These are phyloP conservation scores for Omphalotus guepiniiformis DNA, from an alignment of 768 basidiomycete species.

Conservation along the genomic window DNA sequence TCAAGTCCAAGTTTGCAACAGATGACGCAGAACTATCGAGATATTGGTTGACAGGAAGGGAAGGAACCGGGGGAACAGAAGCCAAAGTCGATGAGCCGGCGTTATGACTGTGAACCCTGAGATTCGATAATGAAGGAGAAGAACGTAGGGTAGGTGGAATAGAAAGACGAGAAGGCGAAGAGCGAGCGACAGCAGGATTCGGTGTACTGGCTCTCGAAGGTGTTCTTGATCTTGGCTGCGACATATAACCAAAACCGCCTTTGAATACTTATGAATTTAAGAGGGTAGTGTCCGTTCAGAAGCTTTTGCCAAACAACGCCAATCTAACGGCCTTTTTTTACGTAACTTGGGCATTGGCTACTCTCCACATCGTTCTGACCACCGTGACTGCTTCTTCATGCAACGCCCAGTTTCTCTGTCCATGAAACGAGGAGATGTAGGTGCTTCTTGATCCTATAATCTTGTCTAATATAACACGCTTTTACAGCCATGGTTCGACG, in stretches of 20 bases:
- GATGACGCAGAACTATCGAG: conserved; percentile 71
- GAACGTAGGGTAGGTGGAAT: conserved; percentile 49
- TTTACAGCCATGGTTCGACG: conserved; percentile 56
- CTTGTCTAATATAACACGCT: neutral
- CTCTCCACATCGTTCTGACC: neutral
- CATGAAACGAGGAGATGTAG: conserved; percentile 4
- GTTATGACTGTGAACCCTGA: conserved; percentile 52
- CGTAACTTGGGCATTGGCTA: neutral
- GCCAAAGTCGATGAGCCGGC: conserved; percentile 26
- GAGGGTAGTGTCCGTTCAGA: neutral
- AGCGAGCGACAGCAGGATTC: neutral
- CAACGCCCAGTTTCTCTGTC: neutral
- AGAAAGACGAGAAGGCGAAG: conserved; percentile 25
- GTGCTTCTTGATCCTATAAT: neutral
- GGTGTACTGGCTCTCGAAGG: neutral
- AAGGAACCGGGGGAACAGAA: conserved; percentile 23
- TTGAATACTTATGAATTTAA: neutral
- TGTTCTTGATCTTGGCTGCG: neutral
- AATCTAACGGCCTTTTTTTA: neutral
- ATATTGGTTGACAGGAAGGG: conserved; percentile 26
- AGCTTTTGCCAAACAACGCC: neutral
- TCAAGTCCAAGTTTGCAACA: conserved; percentile 58
- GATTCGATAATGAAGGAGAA: conserved; percentile 51
- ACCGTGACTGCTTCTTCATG: neutral
- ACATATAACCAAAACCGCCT: neutral